Conservation (phyloP, 2,329 filamentous ascomycete genomes). For the Aureobasidium musti region DNA sequence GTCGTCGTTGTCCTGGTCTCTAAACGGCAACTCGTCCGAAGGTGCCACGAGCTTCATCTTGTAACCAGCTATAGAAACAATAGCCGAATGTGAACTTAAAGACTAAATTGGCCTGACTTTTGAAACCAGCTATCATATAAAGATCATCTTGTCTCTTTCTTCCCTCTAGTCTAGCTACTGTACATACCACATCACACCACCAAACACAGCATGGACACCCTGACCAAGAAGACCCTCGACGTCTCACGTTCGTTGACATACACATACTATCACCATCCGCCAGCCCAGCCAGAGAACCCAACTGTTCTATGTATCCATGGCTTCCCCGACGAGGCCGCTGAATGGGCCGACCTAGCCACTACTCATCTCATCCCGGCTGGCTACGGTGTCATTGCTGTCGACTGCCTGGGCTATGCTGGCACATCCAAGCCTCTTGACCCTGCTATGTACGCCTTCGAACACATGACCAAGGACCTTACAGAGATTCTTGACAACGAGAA, state of each 20-base stretch:
- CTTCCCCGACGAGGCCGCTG: constrained; percentile 51
- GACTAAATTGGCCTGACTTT: constrained; percentile 25
- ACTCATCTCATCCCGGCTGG: constrained; percentile 45
- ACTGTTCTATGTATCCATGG: constrained; percentile 52
- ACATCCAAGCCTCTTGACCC: constrained; percentile 48
- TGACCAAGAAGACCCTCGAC: constrained; percentile 24
- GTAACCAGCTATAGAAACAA: background rate
- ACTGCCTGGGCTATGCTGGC: constrained; percentile 45
- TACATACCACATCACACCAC: background rate
- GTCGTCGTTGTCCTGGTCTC: background rate
- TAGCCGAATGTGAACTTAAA: constrained; percentile 2
- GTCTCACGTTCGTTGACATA: constrained; percentile 41
- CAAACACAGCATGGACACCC: constrained; percentile 16
- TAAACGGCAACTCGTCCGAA: background rate
- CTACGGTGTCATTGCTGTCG: constrained; percentile 46
- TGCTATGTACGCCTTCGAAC: constrained; percentile 43
- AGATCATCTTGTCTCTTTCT: background rate
- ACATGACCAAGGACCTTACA: constrained; percentile 44
- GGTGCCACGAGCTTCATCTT: background rate
- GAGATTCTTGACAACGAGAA: constrained; percentile 48
- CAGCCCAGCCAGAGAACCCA: constrained; percentile 37
- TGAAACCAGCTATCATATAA: background rate
- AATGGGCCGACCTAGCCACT: constrained; percentile 49
- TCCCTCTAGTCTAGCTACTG: background rate
- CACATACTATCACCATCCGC: constrained; percentile 45